A percentile compares a stretch with the other conserved stretches of the same genome.
These are phyloP conservation scores for Rhinocladiella mackenziei DNA, from an alignment of 2,329 filamentous ascomycete species.

Conservation along the genomic window DNA sequence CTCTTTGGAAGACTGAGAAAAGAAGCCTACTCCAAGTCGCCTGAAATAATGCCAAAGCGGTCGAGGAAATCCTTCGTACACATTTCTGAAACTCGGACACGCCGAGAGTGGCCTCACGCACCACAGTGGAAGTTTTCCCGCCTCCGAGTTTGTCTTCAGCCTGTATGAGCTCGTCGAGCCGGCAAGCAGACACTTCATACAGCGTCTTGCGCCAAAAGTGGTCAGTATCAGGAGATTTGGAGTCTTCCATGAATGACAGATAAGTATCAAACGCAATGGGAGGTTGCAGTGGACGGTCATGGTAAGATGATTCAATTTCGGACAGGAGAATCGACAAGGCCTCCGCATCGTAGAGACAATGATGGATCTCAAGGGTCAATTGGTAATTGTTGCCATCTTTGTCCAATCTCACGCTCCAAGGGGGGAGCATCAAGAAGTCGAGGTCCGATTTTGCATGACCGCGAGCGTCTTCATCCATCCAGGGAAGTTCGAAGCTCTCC, in stretches of 20 bases:
- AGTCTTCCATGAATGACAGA: conserved; percentile 54
- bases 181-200: conserved; percentile 29
- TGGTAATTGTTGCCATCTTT: background rate
- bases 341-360: conserved; percentile 81
- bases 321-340: conserved; percentile 66
- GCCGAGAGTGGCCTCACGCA: conserved; percentile 2
- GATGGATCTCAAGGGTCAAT: conserved; percentile 61
- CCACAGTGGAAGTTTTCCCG: background rate
- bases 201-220: conserved; percentile 62
- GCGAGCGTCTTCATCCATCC: conserved; percentile 32
- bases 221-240: conserved; percentile 50
- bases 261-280: conserved; percentile 61
- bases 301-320: conserved; percentile 63
- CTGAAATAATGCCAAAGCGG: conserved; percentile 66
- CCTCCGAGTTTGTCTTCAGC: background rate
- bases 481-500: conserved; percentile 42
- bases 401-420: conserved; percentile 19
- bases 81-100: conserved; percentile 29
- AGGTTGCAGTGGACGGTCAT: conserved; percentile 45
- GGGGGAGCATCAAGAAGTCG: conserved; percentile 17
- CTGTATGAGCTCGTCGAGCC: conserved; percentile 13
- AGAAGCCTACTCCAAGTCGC: conserved; percentile 68
- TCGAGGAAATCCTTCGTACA: conserved; percentile 52
- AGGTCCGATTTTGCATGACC: background rate
- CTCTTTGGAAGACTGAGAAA: conserved; percentile 49